Evolutionary conservation across 176 grass and related monocot species (phyloP), one percentile per base, ranked within the genome.

Genomic region (Oryza longistaminata): DNA sequence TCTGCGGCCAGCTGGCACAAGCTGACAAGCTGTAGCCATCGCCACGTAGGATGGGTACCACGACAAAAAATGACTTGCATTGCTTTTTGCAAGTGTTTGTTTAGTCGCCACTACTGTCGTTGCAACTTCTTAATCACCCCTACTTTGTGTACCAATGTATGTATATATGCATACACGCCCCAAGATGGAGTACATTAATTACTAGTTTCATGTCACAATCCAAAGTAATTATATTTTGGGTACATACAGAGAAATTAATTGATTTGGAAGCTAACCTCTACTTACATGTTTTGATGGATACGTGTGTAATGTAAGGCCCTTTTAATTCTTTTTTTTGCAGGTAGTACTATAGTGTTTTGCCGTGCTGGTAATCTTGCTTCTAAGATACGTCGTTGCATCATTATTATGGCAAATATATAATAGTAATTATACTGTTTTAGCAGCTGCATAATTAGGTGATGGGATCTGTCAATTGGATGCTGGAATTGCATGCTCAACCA

Each of bases 331-430:
- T 49, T 6, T 34, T 65, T 6, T 71, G 76, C 45, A 58, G 6
- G 70, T 80, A 86, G 70, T 80, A 86, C 62, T 37, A 71, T n/a
- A n/a, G 58, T 62, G n/a, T n/a, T 62, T n/a, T 62, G 58, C 58
- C n/a, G 42, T 17, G 48, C 17, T 72, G 75, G 69, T 64, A 66
- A 62, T 62, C 58, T 82, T 73, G 83, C 79, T 90, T 90, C 88
- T 62, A 90, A 83, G 84, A 73, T 76, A 90, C 73, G 67, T 89
- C 73, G 67, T 89, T 43, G 71, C 71, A 49, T 72, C 14, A 43
- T 90, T 60, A 22, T 48, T 79, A 48, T 84, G 68, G 27, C 68
- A 43, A 53, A 55, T 43, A 78, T 7, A 76, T 40, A 52, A 16
- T 58, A 58, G 6, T 58, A 58, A n/a, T 19, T 27, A 3, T 77